Percentiles rank a stretch among this genome's conserved stretches.
phyloP scores from a whole-genome alignment of 2,329 filamentous ascomycete genomes.

The Colletotrichum eremochloae region DNA sequence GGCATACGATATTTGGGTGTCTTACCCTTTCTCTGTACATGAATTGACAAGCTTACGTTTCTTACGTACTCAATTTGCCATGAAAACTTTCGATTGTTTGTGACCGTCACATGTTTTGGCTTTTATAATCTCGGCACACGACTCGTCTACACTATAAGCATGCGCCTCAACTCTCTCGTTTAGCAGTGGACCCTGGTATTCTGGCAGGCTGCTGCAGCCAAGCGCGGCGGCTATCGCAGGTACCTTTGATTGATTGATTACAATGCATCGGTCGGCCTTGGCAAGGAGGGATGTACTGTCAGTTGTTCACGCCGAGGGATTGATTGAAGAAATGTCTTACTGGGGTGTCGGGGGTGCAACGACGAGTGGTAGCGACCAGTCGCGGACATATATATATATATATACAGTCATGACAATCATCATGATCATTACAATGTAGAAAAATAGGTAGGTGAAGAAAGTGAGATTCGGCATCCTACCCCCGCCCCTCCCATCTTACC shows the following conservation, averaged over 20 bases:
- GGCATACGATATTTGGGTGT: background rate
- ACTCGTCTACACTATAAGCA: background rate
- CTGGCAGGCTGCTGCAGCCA: background rate
- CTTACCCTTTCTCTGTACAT: slow-evolving; percentile 3
- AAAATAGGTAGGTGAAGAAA: background rate
- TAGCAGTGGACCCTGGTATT: background rate
- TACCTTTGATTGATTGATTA: background rate
- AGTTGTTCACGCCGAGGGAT: background rate
- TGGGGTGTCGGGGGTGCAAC: too few relatives aligned
- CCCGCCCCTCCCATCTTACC: slow-evolving; percentile 30
- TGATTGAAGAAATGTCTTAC: background rate
- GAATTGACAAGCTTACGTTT: slow-evolving; percentile 17
- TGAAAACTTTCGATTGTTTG: too few relatives aligned
- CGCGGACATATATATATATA: background rate
- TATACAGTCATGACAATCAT: too few relatives aligned
- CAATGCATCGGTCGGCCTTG: background rate
- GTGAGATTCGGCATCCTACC: too few relatives aligned
- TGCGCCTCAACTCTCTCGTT: background rate
- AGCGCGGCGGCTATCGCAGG: background rate
- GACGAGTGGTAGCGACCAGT: background rate
- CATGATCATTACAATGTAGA: background rate
- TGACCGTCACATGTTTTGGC: background rate
- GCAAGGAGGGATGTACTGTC: background rate
- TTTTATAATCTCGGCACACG: background rate
- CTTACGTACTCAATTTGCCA: background rate